These are phyloP conservation scores for Penicillium oxalicum DNA, from an alignment of 2,329 filamentous ascomycete genomes.

Conservation along the genomic window DNA sequence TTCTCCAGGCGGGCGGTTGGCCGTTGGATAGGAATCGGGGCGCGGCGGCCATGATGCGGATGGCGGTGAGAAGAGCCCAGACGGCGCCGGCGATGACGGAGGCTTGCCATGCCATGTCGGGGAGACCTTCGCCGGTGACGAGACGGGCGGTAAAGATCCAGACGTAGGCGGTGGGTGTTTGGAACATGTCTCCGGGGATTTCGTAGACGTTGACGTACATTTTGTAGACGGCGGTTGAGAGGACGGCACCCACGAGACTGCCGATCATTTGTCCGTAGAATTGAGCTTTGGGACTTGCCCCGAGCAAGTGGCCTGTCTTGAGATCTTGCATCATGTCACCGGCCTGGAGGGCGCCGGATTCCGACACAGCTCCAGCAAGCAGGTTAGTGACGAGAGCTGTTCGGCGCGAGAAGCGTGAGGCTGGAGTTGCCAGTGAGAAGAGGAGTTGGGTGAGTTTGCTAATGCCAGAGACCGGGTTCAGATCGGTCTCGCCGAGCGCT, in stretches of 20 bases:
- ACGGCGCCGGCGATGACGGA: constrained; percentile 67
- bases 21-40: constrained; percentile 26
- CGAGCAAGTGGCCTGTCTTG: constrained; percentile 89
- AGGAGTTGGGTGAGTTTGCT: constrained; percentile 94
- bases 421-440: constrained; percentile 83
- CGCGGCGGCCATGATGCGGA: constrained; percentile 55
- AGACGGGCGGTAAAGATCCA: constrained; percentile 96
- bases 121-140: constrained; percentile 84
- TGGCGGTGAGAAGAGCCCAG: constrained; percentile 64
- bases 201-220: constrained; percentile 86
- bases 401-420: constrained; percentile 70
- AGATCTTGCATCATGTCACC: constrained; percentile 96
- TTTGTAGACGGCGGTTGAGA: constrained; percentile 80
- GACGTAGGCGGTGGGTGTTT: constrained; percentile 89
- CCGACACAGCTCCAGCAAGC: constrained; percentile 81
- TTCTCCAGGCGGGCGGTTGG: constrained; percentile 54
- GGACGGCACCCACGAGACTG: constrained; percentile 74
- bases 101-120: constrained; percentile 75
- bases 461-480: constrained; percentile 95
- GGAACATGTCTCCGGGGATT: constrained; percentile 82
- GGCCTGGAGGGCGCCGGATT: constrained; percentile 82
- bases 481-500: constrained; percentile 72
- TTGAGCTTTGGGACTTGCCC: constrained; percentile 86
- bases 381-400: constrained; percentile 86
- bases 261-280: constrained; percentile 97